Evolutionary conservation across 768 basidiomycete genomes (phyloP).

Genomic region (Boletellus ananas): DNA sequence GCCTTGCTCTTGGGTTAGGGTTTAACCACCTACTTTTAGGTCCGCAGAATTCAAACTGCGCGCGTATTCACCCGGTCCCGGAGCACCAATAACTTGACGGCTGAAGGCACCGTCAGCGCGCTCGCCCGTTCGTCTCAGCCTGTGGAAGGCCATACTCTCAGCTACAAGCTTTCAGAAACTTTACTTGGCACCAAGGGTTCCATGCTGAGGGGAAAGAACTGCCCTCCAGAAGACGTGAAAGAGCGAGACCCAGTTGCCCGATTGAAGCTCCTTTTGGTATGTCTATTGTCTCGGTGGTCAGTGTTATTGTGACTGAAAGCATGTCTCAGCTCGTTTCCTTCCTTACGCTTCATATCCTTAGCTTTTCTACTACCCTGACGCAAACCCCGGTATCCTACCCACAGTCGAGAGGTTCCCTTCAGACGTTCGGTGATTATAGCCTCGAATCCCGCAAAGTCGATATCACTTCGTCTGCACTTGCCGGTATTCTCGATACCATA

Average conservation of each 20-base stretch:
- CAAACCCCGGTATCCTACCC: slow-evolving; percentile 51
- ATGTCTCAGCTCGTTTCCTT: slow-evolving; percentile 74
- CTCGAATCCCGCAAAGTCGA: slow-evolving; percentile 56
- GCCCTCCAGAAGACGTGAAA: slow-evolving; percentile 39
- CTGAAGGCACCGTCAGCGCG: slow-evolving; percentile 30
- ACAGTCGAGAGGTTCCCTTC: slow-evolving; percentile 25
- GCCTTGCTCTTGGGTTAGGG: slow-evolving; percentile 8
- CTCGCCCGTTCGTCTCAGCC: slow-evolving; percentile 24
- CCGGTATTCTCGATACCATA: slow-evolving; percentile 55
- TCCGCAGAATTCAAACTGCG: slow-evolving; percentile 65
- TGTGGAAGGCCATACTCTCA: slow-evolving; percentile 13
- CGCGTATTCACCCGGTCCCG: slow-evolving; percentile 45
- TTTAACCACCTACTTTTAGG: slow-evolving; percentile 37
- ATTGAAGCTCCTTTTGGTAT: slow-evolving; percentile 81
- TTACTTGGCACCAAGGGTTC: slow-evolving; percentile 51
- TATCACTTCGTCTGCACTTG: slow-evolving; percentile 57
- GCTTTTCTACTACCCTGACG: slow-evolving; percentile 88
- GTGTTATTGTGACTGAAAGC: not conserved
- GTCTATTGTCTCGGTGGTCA: slow-evolving; percentile 21
- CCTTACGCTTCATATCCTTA: slow-evolving; percentile 85
- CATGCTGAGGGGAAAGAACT: slow-evolving; percentile 42
- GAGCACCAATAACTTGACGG: slow-evolving; percentile 26
- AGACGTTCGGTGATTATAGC: slow-evolving; percentile 13
- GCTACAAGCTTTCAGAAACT: slow-evolving; percentile 27
- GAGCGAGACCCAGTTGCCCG: slow-evolving; percentile 80